A percentile compares a stretch with the other conserved stretches of the same genome.
Evolutionary conservation across 164 flowering plant species (phyloP).

Genomic region (Vitis cinerea): DNA sequence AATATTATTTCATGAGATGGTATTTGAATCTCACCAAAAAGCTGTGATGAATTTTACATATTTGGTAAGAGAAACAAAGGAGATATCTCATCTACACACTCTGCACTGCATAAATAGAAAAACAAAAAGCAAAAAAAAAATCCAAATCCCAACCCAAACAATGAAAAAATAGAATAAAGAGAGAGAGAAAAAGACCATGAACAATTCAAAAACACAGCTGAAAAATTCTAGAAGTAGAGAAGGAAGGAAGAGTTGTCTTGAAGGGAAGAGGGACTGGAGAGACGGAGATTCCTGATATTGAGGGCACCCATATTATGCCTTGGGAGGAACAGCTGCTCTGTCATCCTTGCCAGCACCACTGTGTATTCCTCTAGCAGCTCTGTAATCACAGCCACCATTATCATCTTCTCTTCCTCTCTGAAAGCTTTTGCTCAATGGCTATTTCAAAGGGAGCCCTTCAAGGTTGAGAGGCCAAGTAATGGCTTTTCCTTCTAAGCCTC

Average conservation of each 20-base stretch:
- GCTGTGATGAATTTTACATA: background rate
- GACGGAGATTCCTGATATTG: background rate
- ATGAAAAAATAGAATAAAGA: background rate
- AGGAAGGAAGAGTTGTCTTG: constrained; percentile 11
- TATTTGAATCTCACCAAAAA: background rate
- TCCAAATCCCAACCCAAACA: no score
- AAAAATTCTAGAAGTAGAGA: constrained; percentile 10
- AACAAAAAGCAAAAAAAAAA: no score
- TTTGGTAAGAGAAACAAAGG: background rate
- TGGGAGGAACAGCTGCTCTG: constrained; percentile 9
- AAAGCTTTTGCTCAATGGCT: no score
- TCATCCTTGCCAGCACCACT: constrained; percentile 18
- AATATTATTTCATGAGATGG: background rate
- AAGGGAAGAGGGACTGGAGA: background rate
- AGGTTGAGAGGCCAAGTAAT: background rate
- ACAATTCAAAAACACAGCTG: background rate
- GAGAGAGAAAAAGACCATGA: background rate
- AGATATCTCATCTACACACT: no score
- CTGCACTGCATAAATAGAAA: background rate
- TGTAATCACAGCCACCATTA: constrained; percentile 22
- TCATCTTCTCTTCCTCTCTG: constrained; percentile 20
- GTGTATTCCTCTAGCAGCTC: constrained; percentile 28
- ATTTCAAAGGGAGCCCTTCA: no score
- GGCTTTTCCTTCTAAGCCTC: background rate
- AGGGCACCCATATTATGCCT: background rate